phyloP scores from a whole-genome alignment of 2,329 filamentous ascomycete species.

The Trichophyton benhamiae region DNA sequence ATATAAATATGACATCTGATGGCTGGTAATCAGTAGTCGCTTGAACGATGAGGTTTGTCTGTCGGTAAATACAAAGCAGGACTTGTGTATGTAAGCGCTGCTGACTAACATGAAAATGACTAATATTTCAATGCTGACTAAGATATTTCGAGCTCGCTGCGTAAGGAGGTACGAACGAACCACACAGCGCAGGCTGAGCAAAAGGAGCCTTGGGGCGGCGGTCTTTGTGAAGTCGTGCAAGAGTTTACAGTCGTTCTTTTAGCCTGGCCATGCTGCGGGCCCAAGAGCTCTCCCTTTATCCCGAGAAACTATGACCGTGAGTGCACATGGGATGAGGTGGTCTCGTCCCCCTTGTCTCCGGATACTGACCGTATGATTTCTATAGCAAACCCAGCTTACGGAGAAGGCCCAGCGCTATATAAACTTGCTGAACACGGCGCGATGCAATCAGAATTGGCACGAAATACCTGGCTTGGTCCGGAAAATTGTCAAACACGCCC shows the following conservation, averaged over 20 bases:
- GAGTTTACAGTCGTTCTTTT: neutral
- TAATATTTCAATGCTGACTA: too few relatives aligned
- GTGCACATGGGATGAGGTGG: neutral
- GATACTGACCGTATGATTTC: neutral
- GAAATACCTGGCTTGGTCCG: slow-evolving; percentile 77
- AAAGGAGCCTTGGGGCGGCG: neutral
- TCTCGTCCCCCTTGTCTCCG: neutral
- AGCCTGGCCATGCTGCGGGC: neutral
- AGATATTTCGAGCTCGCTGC: too few relatives aligned
- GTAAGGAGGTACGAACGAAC: neutral
- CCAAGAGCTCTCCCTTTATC: neutral
- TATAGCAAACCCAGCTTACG: slow-evolving; percentile 23
- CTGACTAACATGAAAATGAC: too few relatives aligned
- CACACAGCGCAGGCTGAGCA: neutral
- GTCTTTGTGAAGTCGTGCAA: neutral
- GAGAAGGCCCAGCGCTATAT: slow-evolving; percentile 76
- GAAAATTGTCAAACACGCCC: slow-evolving; percentile 90
- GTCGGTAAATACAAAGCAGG: too few relatives aligned
- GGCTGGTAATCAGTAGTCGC: too few relatives aligned
- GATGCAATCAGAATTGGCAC: slow-evolving; percentile 79
- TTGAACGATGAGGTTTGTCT: too few relatives aligned
- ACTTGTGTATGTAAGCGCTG: too few relatives aligned
- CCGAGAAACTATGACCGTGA: slow-evolving; percentile 9
- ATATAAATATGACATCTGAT: too few relatives aligned
- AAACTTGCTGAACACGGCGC: slow-evolving; percentile 67